Base-by-base conservation (phyloP, 495 filamentous ascomycete genomes). In the Chaetomium cochliodes region DNA sequence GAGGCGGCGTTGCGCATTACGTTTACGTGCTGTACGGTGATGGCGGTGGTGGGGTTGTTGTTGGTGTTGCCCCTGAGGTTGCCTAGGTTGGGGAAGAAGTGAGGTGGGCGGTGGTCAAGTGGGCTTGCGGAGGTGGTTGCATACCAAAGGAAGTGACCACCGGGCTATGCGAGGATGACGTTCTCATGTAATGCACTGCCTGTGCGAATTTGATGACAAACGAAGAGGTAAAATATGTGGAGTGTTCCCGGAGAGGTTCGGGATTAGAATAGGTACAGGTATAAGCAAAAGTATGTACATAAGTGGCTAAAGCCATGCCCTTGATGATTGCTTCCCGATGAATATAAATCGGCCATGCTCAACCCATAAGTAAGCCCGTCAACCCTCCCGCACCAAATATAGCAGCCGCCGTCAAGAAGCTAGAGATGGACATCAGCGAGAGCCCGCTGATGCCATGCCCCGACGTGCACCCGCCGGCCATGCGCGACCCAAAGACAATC, bases 361-460 rank as follows among this genome's bases (percentile, higher is more conserved):
- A 74, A 9, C 65, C 58, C 52, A 63, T 50, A 52, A 70, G 20
- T 33, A 71, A 16, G 12, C 72, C 73, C 20, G 68, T 50, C 60
- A 76, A 1, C 0, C 69, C 74, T 13, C 82, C 85, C 4, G 74
- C 78, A 3, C 57, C 78, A 74, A 87, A 85, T 63, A 81, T 79
- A 0, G 78, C 63, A 6, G 69, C 81, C 7, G 84, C 78, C 1
- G 79, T 82, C 18, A 87, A 60, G 59, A 85, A 72, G 70, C 85
- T 86, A 2, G 79, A 76, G 22, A 80, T 69, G 0, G 81, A 82
- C 7, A 86, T 65, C 66, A 80, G 67, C 33, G 79, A 77, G 53
- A 86, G 77, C 5, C 84, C 84, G 33, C 78, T 84, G 63, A 87
- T 85, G 2, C 85, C 85, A 66, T 87, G 85, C 0, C 84, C 85